A percentile compares a stretch with the other conserved stretches of the same genome.
Conservation (phyloP, 257 asterid genomes). For the Solanum phureja region DNA sequence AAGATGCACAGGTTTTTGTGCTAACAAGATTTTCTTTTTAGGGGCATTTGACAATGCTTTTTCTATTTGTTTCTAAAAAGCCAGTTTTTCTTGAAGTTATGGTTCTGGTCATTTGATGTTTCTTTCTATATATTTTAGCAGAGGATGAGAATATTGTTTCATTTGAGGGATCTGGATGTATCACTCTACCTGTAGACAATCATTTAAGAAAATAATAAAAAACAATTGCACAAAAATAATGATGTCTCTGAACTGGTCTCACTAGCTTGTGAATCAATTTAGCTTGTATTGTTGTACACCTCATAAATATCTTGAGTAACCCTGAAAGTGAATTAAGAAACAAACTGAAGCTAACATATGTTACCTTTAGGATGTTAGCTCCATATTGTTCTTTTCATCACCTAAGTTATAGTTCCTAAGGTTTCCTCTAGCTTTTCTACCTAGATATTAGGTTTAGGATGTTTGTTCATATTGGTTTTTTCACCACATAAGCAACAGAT, state of each 20-base stretch:
- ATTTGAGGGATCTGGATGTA: background rate
- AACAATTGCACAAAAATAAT: background rate
- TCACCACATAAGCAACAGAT: background rate
- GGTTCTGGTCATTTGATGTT: background rate
- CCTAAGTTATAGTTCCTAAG: background rate
- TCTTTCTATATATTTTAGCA: background rate
- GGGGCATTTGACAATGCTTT: background rate
- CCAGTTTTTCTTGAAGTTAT: background rate
- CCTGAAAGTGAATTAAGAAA: background rate
- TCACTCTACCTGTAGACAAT: background rate
- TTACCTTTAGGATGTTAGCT: background rate
- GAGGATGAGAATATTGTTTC: background rate
- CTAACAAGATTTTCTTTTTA: background rate
- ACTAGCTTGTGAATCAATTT: background rate
- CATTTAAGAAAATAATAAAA: background rate
- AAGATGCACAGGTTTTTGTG: constrained; percentile 83
- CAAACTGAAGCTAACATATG: background rate
- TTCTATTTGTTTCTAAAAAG: background rate
- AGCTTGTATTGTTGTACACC: background rate
- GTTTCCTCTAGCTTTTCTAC: background rate
- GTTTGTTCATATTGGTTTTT: background rate
- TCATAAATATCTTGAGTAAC: background rate
- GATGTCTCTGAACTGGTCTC: background rate
- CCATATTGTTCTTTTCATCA: background rate
- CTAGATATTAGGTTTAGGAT: background rate